Conservation (phyloP, 148 eudicot species). For the Vaccinium darrowii region DNA sequence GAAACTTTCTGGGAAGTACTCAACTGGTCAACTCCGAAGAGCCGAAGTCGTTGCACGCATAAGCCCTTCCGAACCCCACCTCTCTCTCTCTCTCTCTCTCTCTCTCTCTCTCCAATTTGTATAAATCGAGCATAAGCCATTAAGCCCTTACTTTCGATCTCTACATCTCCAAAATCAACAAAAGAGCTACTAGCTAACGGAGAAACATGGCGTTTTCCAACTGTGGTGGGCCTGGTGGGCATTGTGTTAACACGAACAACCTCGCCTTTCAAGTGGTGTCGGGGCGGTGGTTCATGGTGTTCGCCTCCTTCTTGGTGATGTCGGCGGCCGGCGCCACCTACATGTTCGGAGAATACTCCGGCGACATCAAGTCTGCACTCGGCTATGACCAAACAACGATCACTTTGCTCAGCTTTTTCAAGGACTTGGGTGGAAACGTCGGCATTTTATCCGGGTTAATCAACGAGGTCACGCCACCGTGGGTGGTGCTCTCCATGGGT, state of each 20-base stretch:
- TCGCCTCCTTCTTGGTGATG: conserved; percentile 44
- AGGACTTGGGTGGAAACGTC: conserved; percentile 45
- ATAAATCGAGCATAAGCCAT: not conserved
- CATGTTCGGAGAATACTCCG: conserved; percentile 44
- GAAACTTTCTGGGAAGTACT: no score
- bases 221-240: not conserved
- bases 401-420: conserved; percentile 44
- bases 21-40: no score
- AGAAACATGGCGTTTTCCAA: not conserved
- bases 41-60: no score
- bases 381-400: conserved; percentile 50
- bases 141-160: no score
- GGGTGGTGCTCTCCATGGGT: conserved; percentile 44
- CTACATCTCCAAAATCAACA: not conserved
- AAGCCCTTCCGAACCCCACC: no score
- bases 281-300: conserved; percentile 53
- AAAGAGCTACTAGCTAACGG: not conserved
- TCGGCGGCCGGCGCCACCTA: conserved; percentile 47
- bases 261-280: conserved; percentile 27
- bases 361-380: conserved; percentile 29
- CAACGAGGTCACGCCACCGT: conserved; percentile 47
- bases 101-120: not conserved
- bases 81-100: no score
- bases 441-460: conserved; percentile 43
- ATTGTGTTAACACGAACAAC: conserved; percentile 3